phyloP scores from a whole-genome alignment of 2,329 filamentous ascomycete genomes.

The Fusarium nelsonii region DNA sequence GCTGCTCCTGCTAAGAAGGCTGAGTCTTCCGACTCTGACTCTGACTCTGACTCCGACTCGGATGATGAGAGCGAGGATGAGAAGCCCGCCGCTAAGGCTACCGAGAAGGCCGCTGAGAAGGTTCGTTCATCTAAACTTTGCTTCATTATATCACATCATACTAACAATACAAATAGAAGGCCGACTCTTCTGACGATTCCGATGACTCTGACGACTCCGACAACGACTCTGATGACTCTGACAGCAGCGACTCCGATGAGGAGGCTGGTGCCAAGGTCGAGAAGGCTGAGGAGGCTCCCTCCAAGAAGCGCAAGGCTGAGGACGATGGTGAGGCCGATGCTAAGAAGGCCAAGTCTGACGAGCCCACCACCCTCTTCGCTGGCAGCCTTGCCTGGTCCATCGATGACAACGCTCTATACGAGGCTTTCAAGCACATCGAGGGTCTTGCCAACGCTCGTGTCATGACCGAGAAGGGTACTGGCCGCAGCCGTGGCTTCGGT shows the following conservation, averaged over 20 bases:
- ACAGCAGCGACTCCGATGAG: slow-evolving; percentile 54
- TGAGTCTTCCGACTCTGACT: slow-evolving; percentile 51
- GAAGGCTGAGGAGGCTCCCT: slow-evolving; percentile 55
- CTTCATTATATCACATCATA: neutral
- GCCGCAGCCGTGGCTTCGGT: slow-evolving; percentile 91
- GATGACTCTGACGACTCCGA: slow-evolving; percentile 52
- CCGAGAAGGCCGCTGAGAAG: slow-evolving; percentile 51
- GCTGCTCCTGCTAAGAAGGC: slow-evolving; percentile 42
- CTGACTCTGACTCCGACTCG: slow-evolving; percentile 55
- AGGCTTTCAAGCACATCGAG: slow-evolving; percentile 84
- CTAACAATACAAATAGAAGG: slow-evolving; percentile 46
- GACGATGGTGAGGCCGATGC: slow-evolving; percentile 61
- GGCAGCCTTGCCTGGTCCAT: slow-evolving; percentile 93
- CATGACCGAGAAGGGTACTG: slow-evolving; percentile 83
- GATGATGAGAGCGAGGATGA: slow-evolving; percentile 56
- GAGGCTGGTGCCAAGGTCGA: slow-evolving; percentile 53
- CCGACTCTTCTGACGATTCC: slow-evolving; percentile 50
- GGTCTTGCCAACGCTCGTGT: slow-evolving; percentile 80
- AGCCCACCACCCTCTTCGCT: slow-evolving; percentile 78
- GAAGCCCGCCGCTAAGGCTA: slow-evolving; percentile 48
- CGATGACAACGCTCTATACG: slow-evolving; percentile 83
- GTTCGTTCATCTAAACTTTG: slow-evolving; percentile 39
- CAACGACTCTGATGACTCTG: slow-evolving; percentile 49
- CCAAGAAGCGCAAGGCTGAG: slow-evolving; percentile 64
- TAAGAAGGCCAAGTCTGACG: slow-evolving; percentile 78